Base-by-base conservation (phyloP, 805 yeast genomes). In the Priceomyces castillae region DNA sequence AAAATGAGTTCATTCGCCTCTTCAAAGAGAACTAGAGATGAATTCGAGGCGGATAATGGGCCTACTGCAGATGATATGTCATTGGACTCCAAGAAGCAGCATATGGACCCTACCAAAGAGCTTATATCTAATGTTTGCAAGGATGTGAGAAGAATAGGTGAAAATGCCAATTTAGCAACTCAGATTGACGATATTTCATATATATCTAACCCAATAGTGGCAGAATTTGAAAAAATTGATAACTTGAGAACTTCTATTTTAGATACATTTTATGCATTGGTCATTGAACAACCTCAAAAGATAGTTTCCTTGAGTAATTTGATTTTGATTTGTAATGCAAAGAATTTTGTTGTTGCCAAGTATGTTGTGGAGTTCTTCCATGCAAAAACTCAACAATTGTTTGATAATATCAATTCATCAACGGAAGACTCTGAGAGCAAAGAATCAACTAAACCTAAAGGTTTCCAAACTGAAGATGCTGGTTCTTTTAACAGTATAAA, bases 221-320 rank as follows among this genome's bases (percentile, higher is more conserved):
- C 78, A 28, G 86, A 82, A 53, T 78, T 81, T 54, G 86, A 78
- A 50, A 75, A 72, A 48, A 82, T 82, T 43, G 82, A 78, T 46
- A 73, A 73, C 40, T 77, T 84, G 48, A 72, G 87, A 46, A 66
- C 65, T 26, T 78, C 84, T 2, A 67, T 87, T 16, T 64, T 87
- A 46, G 72, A 75, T 39, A 85, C 87, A 2, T 57, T 90, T 19
- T 75, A 76, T 42, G 87, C 95, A 2, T 76, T 86, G 35, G 73
- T 84, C 9, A 65, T 78, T 22, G 98, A 94, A 62, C 97, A 92
- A 62, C 98, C 99, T 0, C 96, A 90, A 49, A 94, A 90, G 60
- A 77, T 84, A 46, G 80, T 83, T 11, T 77, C 82, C n/a, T 63
- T 92, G 44, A 77, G 89, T 20, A 80, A 82, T 7, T 70, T 89